Evolutionary conservation across 768 basidiomycete species (phyloP).

Genomic region (Termitomyces bulborhizus): DNA sequence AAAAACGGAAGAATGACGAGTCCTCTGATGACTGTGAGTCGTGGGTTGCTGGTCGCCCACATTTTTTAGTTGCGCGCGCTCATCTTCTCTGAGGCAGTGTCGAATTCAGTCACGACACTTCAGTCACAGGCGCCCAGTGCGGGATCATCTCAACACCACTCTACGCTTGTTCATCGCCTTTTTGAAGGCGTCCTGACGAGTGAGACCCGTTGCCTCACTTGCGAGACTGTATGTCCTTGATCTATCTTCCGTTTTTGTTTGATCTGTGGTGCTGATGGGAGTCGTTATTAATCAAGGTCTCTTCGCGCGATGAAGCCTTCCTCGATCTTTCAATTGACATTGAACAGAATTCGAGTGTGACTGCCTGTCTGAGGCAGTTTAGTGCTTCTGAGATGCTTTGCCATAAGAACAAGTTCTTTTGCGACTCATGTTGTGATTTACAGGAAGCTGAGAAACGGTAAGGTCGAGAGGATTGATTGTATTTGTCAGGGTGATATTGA

Average conservation of each 20-base stretch:
- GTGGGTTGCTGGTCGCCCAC: background rate
- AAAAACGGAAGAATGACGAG: conserved; percentile 43
- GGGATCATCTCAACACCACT: conserved; percentile 38
- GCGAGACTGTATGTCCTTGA: conserved; percentile 78
- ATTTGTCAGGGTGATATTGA: background rate
- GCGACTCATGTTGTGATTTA: conserved; percentile 92
- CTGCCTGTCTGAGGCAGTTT: conserved; percentile 93
- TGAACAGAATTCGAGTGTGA: conserved; percentile 95
- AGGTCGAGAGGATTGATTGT: conserved; percentile 16
- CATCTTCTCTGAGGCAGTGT: conserved; percentile 35
- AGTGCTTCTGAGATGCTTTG: conserved; percentile 98
- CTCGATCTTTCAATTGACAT: conserved; percentile 99
- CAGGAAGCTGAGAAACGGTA: conserved; percentile 98
- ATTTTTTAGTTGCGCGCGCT: background rate
- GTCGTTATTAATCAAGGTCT: conserved; percentile 46
- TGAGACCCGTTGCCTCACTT: conserved; percentile 95
- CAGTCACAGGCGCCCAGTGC: conserved; percentile 41
- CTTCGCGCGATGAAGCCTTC: conserved; percentile 93
- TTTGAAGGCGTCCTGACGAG: conserved; percentile 94
- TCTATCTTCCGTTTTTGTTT: background rate
- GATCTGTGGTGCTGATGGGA: conserved; percentile 5
- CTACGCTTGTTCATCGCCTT: conserved; percentile 84
- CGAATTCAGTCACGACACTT: conserved; percentile 53
- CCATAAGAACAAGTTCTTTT: conserved; percentile 97
- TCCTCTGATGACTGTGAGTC: conserved; percentile 62